Evolutionary conservation across 139 green algal genomes (phyloP).

Genomic region (Ulvella scutata): DNA sequence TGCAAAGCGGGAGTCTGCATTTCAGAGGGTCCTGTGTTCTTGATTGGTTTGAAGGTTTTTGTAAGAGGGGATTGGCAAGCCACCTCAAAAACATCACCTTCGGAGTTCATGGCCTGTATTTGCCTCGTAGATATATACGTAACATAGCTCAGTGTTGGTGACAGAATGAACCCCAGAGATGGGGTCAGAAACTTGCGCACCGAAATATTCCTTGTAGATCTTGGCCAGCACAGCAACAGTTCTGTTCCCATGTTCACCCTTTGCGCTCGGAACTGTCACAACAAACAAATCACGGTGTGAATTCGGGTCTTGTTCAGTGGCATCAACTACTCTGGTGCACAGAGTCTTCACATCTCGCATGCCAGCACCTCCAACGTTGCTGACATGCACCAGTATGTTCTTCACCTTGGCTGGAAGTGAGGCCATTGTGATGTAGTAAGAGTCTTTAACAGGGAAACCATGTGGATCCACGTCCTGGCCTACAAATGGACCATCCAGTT

Average conservation of each 20-base stretch:
- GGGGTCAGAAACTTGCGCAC: no score
- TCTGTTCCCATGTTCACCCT: constrained; percentile 12
- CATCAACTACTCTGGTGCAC: neutral
- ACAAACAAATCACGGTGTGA: constrained; percentile 9
- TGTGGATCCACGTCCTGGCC: neutral
- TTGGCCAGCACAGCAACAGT: constrained; percentile 21
- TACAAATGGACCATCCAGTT: neutral
- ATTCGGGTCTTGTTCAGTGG: neutral
- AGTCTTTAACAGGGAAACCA: neutral
- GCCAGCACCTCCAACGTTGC: constrained; percentile 12
- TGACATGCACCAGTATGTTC: constrained; percentile 7
- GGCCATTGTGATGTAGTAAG: constrained; percentile 1
- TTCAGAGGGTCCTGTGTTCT: no score
- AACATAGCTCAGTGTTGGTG: no score
- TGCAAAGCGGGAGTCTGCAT: neutral
- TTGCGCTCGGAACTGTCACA: constrained; percentile 9
- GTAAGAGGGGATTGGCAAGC: no score
- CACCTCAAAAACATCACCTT: no score
- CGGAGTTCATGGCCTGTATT: no score
- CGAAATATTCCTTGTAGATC: constrained; percentile 41
- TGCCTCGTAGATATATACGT: no score
- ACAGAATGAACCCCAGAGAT: no score
- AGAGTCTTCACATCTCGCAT: constrained; percentile 12
- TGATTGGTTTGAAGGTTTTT: no score
- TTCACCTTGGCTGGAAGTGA: constrained; percentile 6